Evolutionary conservation across 495 filamentous ascomycete species (phyloP).

Genomic region (Cercophora samala): DNA sequence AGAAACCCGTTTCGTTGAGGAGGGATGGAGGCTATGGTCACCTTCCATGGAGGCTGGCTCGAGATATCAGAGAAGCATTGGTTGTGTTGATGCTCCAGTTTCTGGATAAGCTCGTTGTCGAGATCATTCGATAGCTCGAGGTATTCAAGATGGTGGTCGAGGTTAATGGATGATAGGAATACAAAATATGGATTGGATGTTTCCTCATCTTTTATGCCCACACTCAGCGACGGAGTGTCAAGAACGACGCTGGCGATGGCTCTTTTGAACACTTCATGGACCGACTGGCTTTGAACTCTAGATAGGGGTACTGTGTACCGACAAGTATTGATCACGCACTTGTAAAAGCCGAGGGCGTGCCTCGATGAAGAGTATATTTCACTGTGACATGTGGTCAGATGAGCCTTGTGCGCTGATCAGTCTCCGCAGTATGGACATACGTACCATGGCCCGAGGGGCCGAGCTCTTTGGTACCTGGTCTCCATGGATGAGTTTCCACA

Average conservation of each 20-base stretch:
- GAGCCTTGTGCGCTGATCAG: neutral
- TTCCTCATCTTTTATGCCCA: constrained; percentile 34
- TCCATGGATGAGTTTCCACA: constrained; percentile 7
- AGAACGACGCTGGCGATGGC: constrained; percentile 35
- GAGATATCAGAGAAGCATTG: constrained; percentile 23
- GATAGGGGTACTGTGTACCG: constrained; percentile 27
- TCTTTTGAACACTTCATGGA: constrained; percentile 20
- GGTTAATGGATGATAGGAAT: constrained; percentile 26
- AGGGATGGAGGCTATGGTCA: constrained; percentile 24
- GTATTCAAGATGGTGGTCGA: constrained; percentile 33
- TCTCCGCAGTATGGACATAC: neutral
- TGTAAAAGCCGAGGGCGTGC: constrained; percentile 33
- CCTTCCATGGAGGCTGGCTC: constrained; percentile 33
- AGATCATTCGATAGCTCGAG: neutral
- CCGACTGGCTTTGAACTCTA: neutral
- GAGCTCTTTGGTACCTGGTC: neutral
- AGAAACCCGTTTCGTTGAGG: neutral
- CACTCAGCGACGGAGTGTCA: constrained; percentile 29
- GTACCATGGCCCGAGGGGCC: constrained; percentile 25
- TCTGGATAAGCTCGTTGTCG: constrained; percentile 13
- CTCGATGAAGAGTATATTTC: constrained; percentile 32
- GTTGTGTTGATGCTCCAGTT: constrained; percentile 29
- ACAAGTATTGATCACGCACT: constrained; percentile 34
- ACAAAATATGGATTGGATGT: constrained; percentile 30
- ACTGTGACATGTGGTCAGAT: constrained; percentile 13